Base-by-base conservation (phyloP, 768 basidiomycete species). In the Hydnomerulius pinastri region DNA sequence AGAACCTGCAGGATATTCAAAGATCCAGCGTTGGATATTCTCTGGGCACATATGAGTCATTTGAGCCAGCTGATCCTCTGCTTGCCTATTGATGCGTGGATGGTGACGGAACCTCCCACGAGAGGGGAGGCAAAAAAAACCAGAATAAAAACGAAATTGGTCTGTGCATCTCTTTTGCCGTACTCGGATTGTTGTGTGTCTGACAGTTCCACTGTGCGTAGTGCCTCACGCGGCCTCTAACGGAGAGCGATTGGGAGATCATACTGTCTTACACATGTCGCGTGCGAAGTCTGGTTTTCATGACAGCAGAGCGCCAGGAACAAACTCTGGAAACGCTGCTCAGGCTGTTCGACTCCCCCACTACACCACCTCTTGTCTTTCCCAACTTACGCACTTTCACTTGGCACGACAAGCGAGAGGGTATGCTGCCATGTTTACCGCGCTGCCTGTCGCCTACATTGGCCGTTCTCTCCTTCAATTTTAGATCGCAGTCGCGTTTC, bases 21-120 rank as follows among this genome's bases (percentile, higher is more conserved):
- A 12, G 46, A 44, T 17, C 46, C 46, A 43, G 46, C 46, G 4
- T 43, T 48, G 46, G 43, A 48, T 27, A 40, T 48, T 15, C 24
- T 48, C 4, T 48, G 46, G 46, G 46, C 37, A 6, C 37, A 43
- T 2, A 20, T 48, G 8, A 0, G 7, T 32, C 15, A 7, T 8
- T 15, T 32, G 30, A 15, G 15, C 29, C 30, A 21, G 21, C 21
- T 45, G n/a, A 33, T 45, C 10, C 15, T 9, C n/a, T 35, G 44
- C 15, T 33, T 46, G 15, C 44, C 44, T 23, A 8, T 15, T 32
- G 30, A 32, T 32, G 30, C 30, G 30, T 32, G 30, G 30, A 32
- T 15, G 8, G 30, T 32, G 7, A 32, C 30, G 8, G 7, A 8
- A 15, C 30, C 30, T 15, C 15, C 30, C 30, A 32, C 15, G 30